Base-by-base conservation (phyloP, 1,284 basidiomycete genomes). In the Sphaerobolus stellatus region DNA sequence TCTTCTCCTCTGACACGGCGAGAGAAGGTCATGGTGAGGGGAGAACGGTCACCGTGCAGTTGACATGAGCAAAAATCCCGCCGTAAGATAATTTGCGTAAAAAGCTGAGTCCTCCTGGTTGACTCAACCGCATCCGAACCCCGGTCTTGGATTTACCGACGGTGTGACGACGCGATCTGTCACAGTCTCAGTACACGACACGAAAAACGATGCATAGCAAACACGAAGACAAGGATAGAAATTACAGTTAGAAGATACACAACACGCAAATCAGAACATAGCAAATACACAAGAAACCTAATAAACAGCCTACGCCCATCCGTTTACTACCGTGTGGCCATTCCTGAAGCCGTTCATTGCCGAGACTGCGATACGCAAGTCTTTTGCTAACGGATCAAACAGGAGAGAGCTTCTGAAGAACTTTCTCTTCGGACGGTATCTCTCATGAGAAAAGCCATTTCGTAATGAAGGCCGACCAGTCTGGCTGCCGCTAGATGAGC, bases 341-440 rank as follows among this genome's bases (percentile, higher is more conserved):
- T 28, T 34, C 29, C 38, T 40, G 11, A 27, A 27, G 3, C 27
- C 24, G 43, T 43, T 9, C 6, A 41, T 29, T 24, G 28, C 38
- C 3, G 48, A 30, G 25, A 49, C 28, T 18, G 30, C 43, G 27
- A 30, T 29, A 18, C 49, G 49, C 24, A 51, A 22, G 14, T 53
- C 51, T 8, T 27, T 53, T 33, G 36, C 28, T 24, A 31, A n/a
- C 6, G 54, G 48, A 20, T 50, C 50, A 30, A 44, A 56, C 28
- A 34, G 20, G 27, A 50, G n/a, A 16, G 54, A 50, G 22, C 54
- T 56, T 43, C 54, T 30, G 24, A 56, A 56, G 33, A 56, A 56
- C 28, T 51, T 56, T 18, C 54, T 34, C 22, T 50, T 56, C 11
- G 49, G 8, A 24, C 29, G 48, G 30, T 44, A 40, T n/a, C 38